Base-by-base conservation (phyloP, 2,329 filamentous ascomycete genomes). In the Botrytis hyacinthi region DNA sequence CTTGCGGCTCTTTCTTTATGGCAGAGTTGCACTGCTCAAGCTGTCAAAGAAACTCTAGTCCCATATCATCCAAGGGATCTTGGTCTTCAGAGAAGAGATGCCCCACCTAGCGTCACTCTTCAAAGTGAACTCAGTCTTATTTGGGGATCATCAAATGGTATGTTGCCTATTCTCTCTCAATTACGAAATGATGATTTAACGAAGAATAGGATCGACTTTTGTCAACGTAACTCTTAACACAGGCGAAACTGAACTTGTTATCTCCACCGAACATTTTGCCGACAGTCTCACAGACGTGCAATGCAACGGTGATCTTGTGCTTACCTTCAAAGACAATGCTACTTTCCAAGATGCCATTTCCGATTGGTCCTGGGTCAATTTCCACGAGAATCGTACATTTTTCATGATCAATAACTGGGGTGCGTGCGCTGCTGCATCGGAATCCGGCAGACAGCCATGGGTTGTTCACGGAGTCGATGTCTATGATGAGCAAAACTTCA, bases 291-390 rank as follows among this genome's bases (percentile, higher is more conserved):
- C 46, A 10, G 57, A 51, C 8, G 72, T 73, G 8, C 68, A 73
- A 51, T 73, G 72, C 26, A 44, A 44, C 7, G 26, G 29, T 46
- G 69, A 71, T 26, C 59, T 73, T 10, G 6, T 48, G 26, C 61
- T 73, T 6, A 48, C 46, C 32, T 73, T 73, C 60, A 73, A 65
- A 54, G 44, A 60, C 3, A 72, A 71, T 29, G 59, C 57, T 4
- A 71, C 72, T 14, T 73, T 71, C 40, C 68, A 65, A 59, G 69
- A 44, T 35, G 72, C 72, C 22, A 67, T 73, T 40, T 29, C 57
- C 9, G 69, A 73, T 48, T 73, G 72, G 72, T 51, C 59, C 32
- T 73, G 72, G 72, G 72, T 73, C 32, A 72, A 72, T 29, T 71
- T 71, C 14, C 46, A 46, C 20, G 72, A 72, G 3, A 71, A 73